A percentile compares a stretch with the other conserved stretches of the same genome.
Evolutionary conservation across 2,329 filamentous ascomycete genomes (phyloP).

Genomic region (Pyrenochaeta sp.): DNA sequence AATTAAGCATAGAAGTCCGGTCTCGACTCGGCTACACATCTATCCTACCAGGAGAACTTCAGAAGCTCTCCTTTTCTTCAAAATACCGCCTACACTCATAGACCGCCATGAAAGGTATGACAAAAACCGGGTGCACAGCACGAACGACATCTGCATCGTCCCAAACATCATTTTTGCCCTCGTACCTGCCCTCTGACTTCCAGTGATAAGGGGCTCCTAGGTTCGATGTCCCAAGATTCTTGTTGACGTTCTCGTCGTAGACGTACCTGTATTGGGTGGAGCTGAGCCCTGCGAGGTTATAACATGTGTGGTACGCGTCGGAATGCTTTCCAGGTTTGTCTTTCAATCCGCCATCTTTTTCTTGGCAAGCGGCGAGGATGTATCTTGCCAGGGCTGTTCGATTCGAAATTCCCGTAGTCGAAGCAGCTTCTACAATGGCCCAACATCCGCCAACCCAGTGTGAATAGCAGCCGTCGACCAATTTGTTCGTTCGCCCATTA

Average conservation of each 20-base stretch:
- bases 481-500: slow-evolving; percentile 93
- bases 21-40: too few species aligned
- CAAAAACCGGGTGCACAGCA: slow-evolving; percentile 83
- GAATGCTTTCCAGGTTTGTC: slow-evolving; percentile 91
- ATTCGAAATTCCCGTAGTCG: slow-evolving; percentile 69
- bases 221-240: slow-evolving; percentile 29
- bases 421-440: slow-evolving; percentile 84
- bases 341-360: slow-evolving; percentile 79
- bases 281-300: slow-evolving; percentile 86
- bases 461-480: slow-evolving; percentile 97
- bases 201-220: slow-evolving; percentile 55
- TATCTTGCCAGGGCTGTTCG: slow-evolving; percentile 87
- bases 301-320: slow-evolving; percentile 93
- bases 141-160: slow-evolving; percentile 73
- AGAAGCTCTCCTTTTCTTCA: slow-evolving; percentile 55
- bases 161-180: slow-evolving; percentile 64
- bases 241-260: slow-evolving; percentile 51
- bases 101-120: slow-evolving; percentile 75
- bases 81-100: slow-evolving; percentile 72
- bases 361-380: slow-evolving; percentile 86
- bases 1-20: too few species aligned
- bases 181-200: slow-evolving; percentile 55
- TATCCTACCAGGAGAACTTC: too few species aligned
- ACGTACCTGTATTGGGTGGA: slow-evolving; percentile 74
- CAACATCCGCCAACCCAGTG: slow-evolving; percentile 98